These are phyloP conservation scores for Pichia sp. DNA, from an alignment of 1,139 yeast species.

Conservation along the genomic window DNA sequence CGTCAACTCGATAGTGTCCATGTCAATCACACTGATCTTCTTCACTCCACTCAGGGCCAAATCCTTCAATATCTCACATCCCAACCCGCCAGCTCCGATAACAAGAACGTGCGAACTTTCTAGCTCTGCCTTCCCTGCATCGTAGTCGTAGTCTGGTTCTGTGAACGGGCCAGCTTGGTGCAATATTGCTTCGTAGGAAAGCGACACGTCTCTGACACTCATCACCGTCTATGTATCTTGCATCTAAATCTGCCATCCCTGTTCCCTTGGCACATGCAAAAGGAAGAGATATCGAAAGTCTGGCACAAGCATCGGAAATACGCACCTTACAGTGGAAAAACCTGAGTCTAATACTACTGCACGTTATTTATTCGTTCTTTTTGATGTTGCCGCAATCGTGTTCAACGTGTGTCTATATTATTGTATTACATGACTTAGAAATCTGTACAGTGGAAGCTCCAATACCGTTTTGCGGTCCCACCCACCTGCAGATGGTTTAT, in stretches of 20 bases:
- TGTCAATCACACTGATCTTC: slow-evolving; percentile 78
- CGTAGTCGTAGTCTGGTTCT: slow-evolving; percentile 28
- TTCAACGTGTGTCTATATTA: no score
- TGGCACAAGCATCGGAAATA: background rate
- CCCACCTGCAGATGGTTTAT: no score
- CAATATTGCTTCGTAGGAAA: slow-evolving; percentile 18
- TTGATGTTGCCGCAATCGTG: no score
- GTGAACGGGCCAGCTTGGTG: slow-evolving; percentile 28
- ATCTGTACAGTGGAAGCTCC: no score
- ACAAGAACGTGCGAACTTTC: slow-evolving; percentile 42
- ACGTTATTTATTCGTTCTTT: no score
- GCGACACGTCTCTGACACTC: slow-evolving; percentile 8
- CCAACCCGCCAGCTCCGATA: slow-evolving; percentile 94
- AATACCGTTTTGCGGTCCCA: no score
- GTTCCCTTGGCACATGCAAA: background rate
- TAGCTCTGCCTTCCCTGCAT: slow-evolving; percentile 29
- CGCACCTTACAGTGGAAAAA: background rate
- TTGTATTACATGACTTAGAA: no score
- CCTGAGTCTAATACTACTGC: no score
- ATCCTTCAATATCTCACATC: slow-evolving; percentile 88
- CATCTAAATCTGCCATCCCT: background rate
- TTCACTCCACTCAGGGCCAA: slow-evolving; percentile 73
- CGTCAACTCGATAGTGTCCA: slow-evolving; percentile 91
- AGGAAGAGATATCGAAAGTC: background rate
- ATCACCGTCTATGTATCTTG: background rate